These are phyloP conservation scores for Sordaria brevicollis DNA, from an alignment of 495 filamentous ascomycete genomes.

Conservation along the genomic window DNA sequence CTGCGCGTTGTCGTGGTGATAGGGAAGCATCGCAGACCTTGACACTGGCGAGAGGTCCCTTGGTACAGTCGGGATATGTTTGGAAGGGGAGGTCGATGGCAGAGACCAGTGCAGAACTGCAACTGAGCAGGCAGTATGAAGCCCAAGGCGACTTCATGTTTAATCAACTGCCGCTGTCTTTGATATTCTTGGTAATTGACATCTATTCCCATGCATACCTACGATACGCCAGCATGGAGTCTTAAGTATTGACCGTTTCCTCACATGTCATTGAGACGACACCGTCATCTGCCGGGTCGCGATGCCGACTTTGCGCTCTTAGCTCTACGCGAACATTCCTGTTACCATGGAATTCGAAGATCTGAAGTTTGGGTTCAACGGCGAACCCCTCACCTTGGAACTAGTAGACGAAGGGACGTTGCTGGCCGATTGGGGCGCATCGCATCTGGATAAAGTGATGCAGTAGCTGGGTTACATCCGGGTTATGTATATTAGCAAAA, in stretches of 20 bases:
- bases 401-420: not conserved
- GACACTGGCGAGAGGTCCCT: slow-evolving; percentile 24
- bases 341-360: not conserved
- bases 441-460: not conserved
- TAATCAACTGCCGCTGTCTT: not conserved
- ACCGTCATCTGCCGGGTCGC: not conserved
- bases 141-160: not conserved
- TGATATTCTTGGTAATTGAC: not conserved
- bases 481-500: not conserved
- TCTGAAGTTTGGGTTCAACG: not conserved
- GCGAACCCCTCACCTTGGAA: not conserved
- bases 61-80: slow-evolving; percentile 24
- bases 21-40: slow-evolving; percentile 39
- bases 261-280: not conserved
- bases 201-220: not conserved
- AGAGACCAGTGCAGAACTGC: not conserved
- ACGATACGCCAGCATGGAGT: not conserved
- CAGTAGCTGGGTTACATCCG: not conserved
- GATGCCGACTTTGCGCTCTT: not conserved
- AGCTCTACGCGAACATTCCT: not conserved
- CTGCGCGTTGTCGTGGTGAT: slow-evolving; percentile 32
- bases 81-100: slow-evolving; percentile 4
- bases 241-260: not conserved
- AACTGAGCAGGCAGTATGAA: not conserved
- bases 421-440: not conserved